phyloP scores from a whole-genome alignment of 345 rosid genomes.

The Mercurialis annua region DNA sequence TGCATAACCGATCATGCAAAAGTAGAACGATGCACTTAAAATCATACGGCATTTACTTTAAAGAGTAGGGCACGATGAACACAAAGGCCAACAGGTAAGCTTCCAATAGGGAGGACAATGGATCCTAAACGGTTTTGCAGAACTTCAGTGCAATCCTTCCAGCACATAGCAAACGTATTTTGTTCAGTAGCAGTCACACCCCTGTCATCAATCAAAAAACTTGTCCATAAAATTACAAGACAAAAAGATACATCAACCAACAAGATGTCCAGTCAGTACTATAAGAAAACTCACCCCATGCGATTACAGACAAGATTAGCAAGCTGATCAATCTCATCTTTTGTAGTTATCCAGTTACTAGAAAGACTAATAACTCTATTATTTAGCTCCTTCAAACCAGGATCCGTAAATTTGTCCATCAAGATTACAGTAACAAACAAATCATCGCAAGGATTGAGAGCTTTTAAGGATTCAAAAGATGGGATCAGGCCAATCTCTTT shows the following conservation, averaged over 20 bases:
- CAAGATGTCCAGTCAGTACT: neutral
- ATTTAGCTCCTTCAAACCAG: constrained; percentile 15
- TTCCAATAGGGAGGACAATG: constrained; percentile 27
- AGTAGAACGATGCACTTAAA: neutral
- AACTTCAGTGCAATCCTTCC: constrained; percentile 20
- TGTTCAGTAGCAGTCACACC: constrained; percentile 18
- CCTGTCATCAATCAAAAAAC: constrained; percentile 5
- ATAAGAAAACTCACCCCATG: constrained; percentile 25
- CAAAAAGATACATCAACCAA: neutral
- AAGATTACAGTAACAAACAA: constrained; percentile 20
- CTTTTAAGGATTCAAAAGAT: constrained; percentile 18
- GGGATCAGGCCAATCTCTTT: constrained; percentile 16
- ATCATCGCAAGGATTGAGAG: constrained; percentile 18
- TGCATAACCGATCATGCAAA: neutral
- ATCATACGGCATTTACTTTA: constrained; percentile 19
- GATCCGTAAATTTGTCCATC: constrained; percentile 26
- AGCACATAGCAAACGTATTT: constrained; percentile 13
- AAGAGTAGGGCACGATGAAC: constrained; percentile 29
- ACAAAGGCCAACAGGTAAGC: constrained; percentile 29
- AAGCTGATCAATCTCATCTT: constrained; percentile 18
- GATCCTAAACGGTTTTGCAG: constrained; percentile 17
- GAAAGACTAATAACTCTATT: constrained; percentile 18
- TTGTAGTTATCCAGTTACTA: constrained; percentile 6
- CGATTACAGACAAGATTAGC: constrained; percentile 22
- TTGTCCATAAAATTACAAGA: neutral